These are phyloP conservation scores for Raphanus hybrid DNA, from an alignment of 441 rosid species.

Conservation along the genomic window DNA sequence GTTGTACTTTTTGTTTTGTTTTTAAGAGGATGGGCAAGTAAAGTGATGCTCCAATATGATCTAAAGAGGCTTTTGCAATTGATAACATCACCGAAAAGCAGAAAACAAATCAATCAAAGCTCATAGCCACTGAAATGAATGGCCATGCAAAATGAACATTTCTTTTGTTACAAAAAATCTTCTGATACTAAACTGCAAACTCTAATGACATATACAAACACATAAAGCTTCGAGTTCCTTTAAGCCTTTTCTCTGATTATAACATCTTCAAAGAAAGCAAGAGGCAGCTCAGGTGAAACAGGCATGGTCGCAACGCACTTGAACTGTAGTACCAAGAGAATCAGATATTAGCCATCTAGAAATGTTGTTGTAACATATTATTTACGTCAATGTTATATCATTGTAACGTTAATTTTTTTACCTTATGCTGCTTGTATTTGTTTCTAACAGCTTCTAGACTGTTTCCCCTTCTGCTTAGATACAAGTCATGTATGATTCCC, in stretches of 20 bases:
- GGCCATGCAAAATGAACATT: background rate
- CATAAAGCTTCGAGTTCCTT: constrained; percentile 11
- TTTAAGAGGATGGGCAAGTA: constrained; percentile 3
- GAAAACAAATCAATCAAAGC: constrained; percentile 26
- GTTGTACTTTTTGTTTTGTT: constrained; percentile 28
- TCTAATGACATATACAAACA: constrained; percentile 35
- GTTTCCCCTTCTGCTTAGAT: constrained; percentile 64
- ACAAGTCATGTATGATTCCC: constrained; percentile 62
- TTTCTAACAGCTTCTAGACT: constrained; percentile 70
- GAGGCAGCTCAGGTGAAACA: constrained; percentile 66
- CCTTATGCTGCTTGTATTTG: constrained; percentile 80
- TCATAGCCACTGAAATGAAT: constrained; percentile 19
- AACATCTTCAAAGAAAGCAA: constrained; percentile 54
- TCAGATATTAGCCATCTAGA: background rate
- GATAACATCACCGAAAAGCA: constrained; percentile 18
- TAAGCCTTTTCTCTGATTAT: constrained; percentile 35
- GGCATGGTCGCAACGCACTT: constrained; percentile 67
- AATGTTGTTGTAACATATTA: constrained; percentile 6
- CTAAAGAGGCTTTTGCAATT: constrained; percentile 32
- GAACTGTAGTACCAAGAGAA: constrained; percentile 56
- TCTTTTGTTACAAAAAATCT: background rate
- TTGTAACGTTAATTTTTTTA: constrained; percentile 22
- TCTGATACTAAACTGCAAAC: constrained; percentile 27
- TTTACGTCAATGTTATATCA: background rate
- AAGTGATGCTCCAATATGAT: constrained; percentile 30